Percentiles rank a stretch among this genome's conserved stretches.
Conservation (phyloP, 2,329 filamentous ascomycete genomes). For the Xylogone sp. region DNA sequence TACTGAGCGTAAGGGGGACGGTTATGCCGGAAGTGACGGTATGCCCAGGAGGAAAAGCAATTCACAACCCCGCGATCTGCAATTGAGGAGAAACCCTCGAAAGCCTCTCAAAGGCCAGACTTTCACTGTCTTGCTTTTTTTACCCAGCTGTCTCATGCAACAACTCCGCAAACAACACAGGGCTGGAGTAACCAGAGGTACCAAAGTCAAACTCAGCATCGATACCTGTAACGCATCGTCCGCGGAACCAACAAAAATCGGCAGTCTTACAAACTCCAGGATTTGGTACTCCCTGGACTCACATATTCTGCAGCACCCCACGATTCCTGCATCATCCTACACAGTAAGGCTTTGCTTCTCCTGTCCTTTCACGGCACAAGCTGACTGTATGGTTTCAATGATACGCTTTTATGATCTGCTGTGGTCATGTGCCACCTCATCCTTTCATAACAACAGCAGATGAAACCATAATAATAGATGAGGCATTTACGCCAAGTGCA, state of each 20-base stretch:
- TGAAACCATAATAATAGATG: neutral
- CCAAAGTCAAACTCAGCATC: no score
- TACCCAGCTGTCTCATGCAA: no score
- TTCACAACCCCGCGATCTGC: neutral
- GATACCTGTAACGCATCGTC: neutral
- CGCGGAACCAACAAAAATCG: neutral
- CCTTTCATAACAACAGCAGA: neutral
- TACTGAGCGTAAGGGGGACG: no score
- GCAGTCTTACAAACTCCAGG: neutral
- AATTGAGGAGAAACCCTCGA: neutral
- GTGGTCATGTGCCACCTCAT: neutral
- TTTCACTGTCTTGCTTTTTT: neutral
- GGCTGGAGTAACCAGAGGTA: no score
- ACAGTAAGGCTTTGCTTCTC: neutral
- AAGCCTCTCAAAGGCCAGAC: neutral
- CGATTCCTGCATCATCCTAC: neutral
- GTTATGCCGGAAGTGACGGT: no score
- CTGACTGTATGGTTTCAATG: neutral
- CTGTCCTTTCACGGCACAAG: neutral
- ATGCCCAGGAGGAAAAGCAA: neutral
- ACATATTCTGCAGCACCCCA: neutral
- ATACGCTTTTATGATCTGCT: neutral
- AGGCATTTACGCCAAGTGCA: neutral
- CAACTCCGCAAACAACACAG: no score
- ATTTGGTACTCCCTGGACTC: neutral